phyloP scores from a whole-genome alignment of 2,329 filamentous ascomycete species.

The Clarireedia homoeocarpa region DNA sequence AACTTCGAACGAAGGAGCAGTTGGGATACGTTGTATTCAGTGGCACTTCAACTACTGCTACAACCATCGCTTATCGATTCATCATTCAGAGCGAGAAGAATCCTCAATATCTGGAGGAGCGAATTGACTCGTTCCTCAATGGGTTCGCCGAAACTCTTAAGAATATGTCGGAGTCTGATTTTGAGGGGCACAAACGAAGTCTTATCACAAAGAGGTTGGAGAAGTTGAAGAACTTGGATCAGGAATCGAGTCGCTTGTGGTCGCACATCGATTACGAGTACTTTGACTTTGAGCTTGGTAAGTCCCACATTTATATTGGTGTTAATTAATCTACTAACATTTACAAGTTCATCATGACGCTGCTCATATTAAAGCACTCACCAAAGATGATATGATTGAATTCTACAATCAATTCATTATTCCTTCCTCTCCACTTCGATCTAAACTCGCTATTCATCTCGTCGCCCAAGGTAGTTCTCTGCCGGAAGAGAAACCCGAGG shows the following conservation, averaged over 20 bases:
- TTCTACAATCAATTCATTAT: constrained; percentile 74
- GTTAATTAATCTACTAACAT: constrained; percentile 7
- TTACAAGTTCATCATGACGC: constrained; percentile 52
- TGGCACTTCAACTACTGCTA: constrained; percentile 61
- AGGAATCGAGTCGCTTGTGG: constrained; percentile 80
- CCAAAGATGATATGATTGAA: constrained; percentile 68
- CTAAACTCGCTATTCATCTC: constrained; percentile 81
- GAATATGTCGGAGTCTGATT: constrained; percentile 74
- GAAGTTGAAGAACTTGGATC: constrained; percentile 84
- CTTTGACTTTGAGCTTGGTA: constrained; percentile 84
- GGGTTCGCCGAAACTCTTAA: constrained; percentile 58
- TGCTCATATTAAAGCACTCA: constrained; percentile 62
- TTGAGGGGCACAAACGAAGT: constrained; percentile 85
- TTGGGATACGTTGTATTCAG: constrained; percentile 95
- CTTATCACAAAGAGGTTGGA: constrained; percentile 80
- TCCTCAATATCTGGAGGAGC: constrained; percentile 73
- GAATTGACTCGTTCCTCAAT: constrained; percentile 78
- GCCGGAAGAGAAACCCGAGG: constrained; percentile 34
- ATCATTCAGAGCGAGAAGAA: constrained; percentile 89
- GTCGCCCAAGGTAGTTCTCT: constrained; percentile 54
- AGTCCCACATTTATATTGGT: constrained; percentile 23
- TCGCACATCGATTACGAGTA: constrained; percentile 76
- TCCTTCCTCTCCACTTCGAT: constrained; percentile 62
- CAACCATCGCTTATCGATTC: constrained; percentile 77
- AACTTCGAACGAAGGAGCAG: constrained; percentile 92